Evolutionary conservation across 2,329 filamentous ascomycete species (phyloP).

Genomic region (Hymenotorrendiella dingleyae): DNA sequence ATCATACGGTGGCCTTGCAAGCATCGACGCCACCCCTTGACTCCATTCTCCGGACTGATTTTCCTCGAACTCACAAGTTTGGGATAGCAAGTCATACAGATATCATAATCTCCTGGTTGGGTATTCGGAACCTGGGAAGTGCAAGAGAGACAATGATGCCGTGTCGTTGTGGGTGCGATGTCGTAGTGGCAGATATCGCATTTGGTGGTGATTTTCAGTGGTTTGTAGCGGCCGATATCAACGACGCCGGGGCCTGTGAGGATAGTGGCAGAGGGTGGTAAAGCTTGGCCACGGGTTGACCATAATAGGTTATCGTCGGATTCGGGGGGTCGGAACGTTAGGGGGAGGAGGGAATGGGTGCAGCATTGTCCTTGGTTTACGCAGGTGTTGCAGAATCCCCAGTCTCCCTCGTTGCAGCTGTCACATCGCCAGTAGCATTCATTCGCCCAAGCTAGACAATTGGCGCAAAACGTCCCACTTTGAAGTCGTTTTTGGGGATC

Average conservation of each 20-base stretch:
- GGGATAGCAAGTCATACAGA: conserved; percentile 74
- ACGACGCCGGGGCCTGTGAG: conserved; percentile 41
- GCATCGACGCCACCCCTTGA: conserved; percentile 78
- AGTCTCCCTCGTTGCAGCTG: conserved; percentile 83
- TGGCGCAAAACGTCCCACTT: conserved; percentile 77
- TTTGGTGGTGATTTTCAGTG: conserved; percentile 64
- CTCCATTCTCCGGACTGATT: conserved; percentile 70
- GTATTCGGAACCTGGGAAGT: conserved; percentile 46
- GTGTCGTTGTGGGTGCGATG: conserved; percentile 62
- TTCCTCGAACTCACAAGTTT: conserved; percentile 56
- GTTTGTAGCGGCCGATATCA: conserved; percentile 50
- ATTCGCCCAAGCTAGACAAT: conserved; percentile 68
- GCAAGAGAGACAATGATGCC: conserved; percentile 78
- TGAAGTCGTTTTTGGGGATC: conserved; percentile 64
- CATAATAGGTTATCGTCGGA: conserved; percentile 33
- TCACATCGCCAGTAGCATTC: conserved; percentile 88
- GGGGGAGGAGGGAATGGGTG: conserved; percentile 72
- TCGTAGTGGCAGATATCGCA: conserved; percentile 73
- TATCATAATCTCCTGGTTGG: conserved; percentile 71
- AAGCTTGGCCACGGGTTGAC: conserved; percentile 39
- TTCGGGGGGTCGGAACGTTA: conserved; percentile 52
- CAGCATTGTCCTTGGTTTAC: conserved; percentile 79
- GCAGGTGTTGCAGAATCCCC: conserved; percentile 87
- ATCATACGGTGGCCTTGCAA: conserved; percentile 78
- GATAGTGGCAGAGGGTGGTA: conserved; percentile 40